phyloP scores from a whole-genome alignment of 129 eudicot species.

The Apium graveolens region DNA sequence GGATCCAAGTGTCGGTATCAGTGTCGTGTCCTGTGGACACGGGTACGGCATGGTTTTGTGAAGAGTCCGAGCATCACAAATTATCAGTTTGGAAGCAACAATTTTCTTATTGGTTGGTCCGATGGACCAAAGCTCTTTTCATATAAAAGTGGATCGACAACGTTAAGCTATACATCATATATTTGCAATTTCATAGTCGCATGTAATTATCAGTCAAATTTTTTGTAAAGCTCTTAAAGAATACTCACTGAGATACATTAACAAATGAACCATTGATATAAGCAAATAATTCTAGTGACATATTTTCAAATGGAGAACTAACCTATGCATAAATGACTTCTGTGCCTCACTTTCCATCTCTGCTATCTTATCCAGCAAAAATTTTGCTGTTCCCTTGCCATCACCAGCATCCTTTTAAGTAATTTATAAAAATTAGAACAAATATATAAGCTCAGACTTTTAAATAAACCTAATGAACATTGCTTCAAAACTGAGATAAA shows the following conservation, averaged over 20 bases:
- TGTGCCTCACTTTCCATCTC: constrained; percentile 86
- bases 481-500: background rate
- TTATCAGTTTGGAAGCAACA: background rate
- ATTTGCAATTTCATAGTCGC: background rate
- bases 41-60: too few species aligned
- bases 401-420: constrained; percentile 67
- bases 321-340: constrained; percentile 98
- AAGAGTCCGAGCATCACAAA: too few species aligned
- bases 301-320: constrained; percentile 11
- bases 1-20: too few species aligned
- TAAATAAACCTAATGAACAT: background rate
- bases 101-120: background rate
- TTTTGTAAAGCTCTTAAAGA: background rate
- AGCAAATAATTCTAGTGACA: background rate
- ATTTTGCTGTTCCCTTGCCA: constrained; percentile 74
- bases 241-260: background rate
- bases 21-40: too few species aligned
- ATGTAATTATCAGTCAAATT: background rate
- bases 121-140: background rate
- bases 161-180: background rate
- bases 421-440: background rate
- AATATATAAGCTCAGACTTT: background rate
- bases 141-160: background rate
- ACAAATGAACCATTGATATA: background rate
- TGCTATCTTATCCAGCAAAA: constrained; percentile 70